Evolutionary conservation across 2,329 filamentous ascomycete species (phyloP).

Genomic region (Fusarium sp.): DNA sequence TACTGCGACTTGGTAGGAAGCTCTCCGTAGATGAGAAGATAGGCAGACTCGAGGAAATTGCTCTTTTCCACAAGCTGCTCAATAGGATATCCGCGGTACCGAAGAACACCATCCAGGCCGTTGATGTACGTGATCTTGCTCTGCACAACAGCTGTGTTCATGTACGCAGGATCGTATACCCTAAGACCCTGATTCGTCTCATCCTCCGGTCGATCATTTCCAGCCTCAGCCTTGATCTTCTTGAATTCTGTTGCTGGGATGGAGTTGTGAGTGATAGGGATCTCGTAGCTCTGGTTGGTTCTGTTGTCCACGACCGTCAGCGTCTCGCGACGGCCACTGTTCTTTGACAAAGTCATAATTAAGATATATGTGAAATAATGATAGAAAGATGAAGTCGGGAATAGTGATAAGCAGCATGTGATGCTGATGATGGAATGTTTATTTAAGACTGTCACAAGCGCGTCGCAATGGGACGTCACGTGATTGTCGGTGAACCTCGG

Average conservation of each 20-base stretch:
- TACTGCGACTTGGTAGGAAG: conserved; percentile 58
- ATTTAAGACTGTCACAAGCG: background rate
- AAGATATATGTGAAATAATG: background rate
- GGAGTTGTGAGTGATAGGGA: conserved; percentile 62
- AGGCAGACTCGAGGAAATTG: conserved; percentile 62
- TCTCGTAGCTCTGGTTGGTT: conserved; percentile 59
- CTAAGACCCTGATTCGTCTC: conserved; percentile 62
- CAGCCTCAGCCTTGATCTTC: conserved; percentile 56
- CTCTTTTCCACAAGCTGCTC: conserved; percentile 62
- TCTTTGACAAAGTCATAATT: conserved; percentile 14
- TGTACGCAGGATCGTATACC: conserved; percentile 63
- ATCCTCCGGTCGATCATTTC: conserved; percentile 55
- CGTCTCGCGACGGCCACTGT: conserved; percentile 39
- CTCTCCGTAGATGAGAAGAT: conserved; percentile 63
- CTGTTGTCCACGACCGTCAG: conserved; percentile 62
- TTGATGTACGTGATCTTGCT: conserved; percentile 65
- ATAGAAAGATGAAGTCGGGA: background rate
- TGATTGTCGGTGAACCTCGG: background rate
- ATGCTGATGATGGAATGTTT: background rate
- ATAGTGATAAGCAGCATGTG: background rate
- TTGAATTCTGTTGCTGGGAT: conserved; percentile 64
- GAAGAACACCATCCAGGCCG: conserved; percentile 61
- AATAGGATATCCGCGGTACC: conserved; percentile 64
- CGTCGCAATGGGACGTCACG: background rate
- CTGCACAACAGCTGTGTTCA: conserved; percentile 63